Evolutionary conservation across 345 rosid species (phyloP), one percentile per base, ranked within the genome.

Genomic region (Capsella bursapastoris): DNA sequence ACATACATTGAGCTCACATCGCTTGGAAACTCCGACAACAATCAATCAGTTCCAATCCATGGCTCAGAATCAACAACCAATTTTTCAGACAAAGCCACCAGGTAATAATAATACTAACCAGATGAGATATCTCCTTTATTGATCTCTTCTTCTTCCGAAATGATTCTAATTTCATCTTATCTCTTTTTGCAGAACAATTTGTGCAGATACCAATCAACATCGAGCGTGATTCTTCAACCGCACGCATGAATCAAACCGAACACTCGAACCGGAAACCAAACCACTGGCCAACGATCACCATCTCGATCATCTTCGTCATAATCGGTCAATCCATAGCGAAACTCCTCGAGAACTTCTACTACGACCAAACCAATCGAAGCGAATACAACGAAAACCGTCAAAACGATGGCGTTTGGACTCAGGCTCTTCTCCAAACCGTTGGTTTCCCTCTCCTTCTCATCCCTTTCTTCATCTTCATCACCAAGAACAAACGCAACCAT

Each of bases 381-480:
- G 81, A 60, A 4, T 59, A 45, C 74, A 4, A 72, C 52, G 65
- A 66, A 25, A 59, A 0, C 4, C 70, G 29, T 35, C 79, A 76
- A 76, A 69, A 52, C 69, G 65, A 78, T 16, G 68, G 82, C 68
- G 71, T 71, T n/a, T 79, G 82, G 82, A 79, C 63, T 57, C 76
- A 67, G 29, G 9, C 82, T 4, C 79, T 79, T 14, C 66, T 74
- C 59, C 76, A 79, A 56, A 74, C 71, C 56, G 79, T 70, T 6
- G 82, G 71, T 4, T 79, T 79, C 71, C 82, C 82, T 47, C 71
- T 79, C 8, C 78, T 79, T 6, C 45, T 79, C 50, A 25, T 74
- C 63, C 82, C 79, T 34, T 75, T 74, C 71, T 18, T 74, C 58
- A 40, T 74, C 82, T 59, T 73, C 57, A 29, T 43, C 57, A 10